These are phyloP conservation scores for Vitis rotundifolia DNA, from an alignment of 164 flowering plant genomes.

Conservation along the genomic window DNA sequence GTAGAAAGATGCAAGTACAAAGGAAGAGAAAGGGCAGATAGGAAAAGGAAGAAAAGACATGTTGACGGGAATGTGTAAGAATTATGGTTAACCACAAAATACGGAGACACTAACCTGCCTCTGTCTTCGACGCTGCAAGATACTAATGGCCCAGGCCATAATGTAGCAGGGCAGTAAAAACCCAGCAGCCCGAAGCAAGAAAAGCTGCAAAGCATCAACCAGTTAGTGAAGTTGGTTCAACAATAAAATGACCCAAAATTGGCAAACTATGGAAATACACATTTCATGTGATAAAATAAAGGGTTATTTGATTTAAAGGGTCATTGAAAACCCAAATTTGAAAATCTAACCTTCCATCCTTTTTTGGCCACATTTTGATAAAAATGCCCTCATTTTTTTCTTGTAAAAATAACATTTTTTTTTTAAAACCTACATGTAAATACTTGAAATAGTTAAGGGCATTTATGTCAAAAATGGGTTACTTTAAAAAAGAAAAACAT, in stretches of 20 bases:
- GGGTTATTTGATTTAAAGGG: neutral
- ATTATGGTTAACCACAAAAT: neutral
- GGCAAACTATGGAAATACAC: neutral
- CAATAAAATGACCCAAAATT: neutral
- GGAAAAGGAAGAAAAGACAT: neutral
- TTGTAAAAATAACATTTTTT: too few species aligned
- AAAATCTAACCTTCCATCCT: too few species aligned
- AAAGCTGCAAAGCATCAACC: slow-evolving; percentile 55
- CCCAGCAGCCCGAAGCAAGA: slow-evolving; percentile 89
- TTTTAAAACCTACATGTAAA: too few species aligned
- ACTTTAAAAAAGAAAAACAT: too few species aligned
- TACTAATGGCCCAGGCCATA: slow-evolving; percentile 95
- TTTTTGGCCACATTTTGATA: too few species aligned
- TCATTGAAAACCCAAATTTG: too few species aligned
- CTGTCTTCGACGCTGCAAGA: slow-evolving; percentile 83
- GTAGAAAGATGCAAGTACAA: neutral
- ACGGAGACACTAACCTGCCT: slow-evolving; percentile 51
- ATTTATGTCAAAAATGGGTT: too few species aligned
- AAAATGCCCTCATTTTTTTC: too few species aligned
- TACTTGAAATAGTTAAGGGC: too few species aligned
- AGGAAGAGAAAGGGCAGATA: neutral
- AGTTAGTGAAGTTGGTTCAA: neutral
- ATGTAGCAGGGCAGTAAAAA: slow-evolving; percentile 93
- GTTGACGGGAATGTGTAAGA: neutral
- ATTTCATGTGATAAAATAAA: neutral